Base-by-base conservation (phyloP, 2,329 filamentous ascomycete genomes). In the Didymella sp. region DNA sequence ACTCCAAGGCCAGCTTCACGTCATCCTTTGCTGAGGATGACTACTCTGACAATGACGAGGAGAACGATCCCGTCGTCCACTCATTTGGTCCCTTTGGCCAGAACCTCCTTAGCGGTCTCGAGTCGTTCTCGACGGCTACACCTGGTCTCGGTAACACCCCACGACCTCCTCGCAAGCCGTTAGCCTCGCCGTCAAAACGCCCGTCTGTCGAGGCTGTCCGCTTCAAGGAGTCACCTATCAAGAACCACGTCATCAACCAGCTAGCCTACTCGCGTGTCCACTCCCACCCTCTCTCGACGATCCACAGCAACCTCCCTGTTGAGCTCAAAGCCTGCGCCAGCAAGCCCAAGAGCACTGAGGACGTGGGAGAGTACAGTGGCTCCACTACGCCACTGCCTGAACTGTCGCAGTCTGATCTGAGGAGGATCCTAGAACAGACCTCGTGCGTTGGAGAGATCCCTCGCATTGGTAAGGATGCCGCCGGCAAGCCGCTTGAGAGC, bases 201-300 rank as follows among this genome's bases (percentile, higher is more conserved):
- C 56, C 68, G 50, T 60, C 61, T 37, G 33, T 60, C 12, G 70
- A 73, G 22, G 60, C 64, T 56, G 44, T 63, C 19, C 62, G 63
- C 33, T 70, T 76, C 64, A 73, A 77, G 51, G 70, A 74, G 30
- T 69, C 68, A 77, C 79, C 78, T 77, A 77, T 95, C 62, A 84
- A 85, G 68, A 96, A 97, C 76, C 95, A 99, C 73, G 87, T 96
- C 60, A 85, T 95, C 74, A 98, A 98, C 77, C 95, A 99, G 78
- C 85, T 99, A 27, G 95, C 95, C 28, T 99, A 91, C 77, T 97
- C 95, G 1, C 90, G 94, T 25, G 83, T 98, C 6, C 93, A 94
- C 15, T 96, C 93, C 0, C 95, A 92, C 24, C 94, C 95, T 4
- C 83, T 98, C 45, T 96, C 94, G 1, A 90, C 89, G 46, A 95